Base-by-base conservation (phyloP, 257 asterid genomes). In the Solanum raphanifolium region DNA sequence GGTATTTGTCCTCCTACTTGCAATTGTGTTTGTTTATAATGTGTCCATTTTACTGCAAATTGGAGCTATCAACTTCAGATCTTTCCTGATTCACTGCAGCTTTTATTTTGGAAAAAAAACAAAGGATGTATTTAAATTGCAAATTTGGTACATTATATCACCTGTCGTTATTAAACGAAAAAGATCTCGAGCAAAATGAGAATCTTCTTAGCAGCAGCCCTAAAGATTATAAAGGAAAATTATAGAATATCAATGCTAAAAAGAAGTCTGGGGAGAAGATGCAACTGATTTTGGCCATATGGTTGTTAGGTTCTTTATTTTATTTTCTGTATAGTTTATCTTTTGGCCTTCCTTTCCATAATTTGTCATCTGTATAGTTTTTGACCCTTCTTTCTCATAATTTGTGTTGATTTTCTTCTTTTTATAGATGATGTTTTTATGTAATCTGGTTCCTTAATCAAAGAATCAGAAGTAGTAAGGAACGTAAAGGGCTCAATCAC, bases 1-100 rank as follows among this genome's bases (percentile, higher is more conserved):
- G 99, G 99, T 96, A 88, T 52, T 62, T 92, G 74, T 78, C 72
- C 81, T 88, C 72, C 58, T 74, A 86, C 75, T 18, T 65, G 78
- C n/a, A 60, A 31, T 83, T 83, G 83, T 41, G 60, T n/a, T 75
- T 66, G 36, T 43, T 66, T 83, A 38, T 74, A 13, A 23, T 74
- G 23, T 48, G 18, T 75, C 32, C 18, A 39, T 84, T 41, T 20
- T 48, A 48, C 65, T 13, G 48, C 73, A 39, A 27, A 34, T 76
- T 9, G 7, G 60, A 76, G 60, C 83, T 76, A 39, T 76, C 13
- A 39, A 38, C 60, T 76, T 76, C 34, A 76, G 13, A n/a, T n/a
- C 43, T n/a, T 76, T 38, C 60, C 83, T 11, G 83, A 76, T 76
- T 76, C 23, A 76, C 83, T n/a, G 34, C 58, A 39, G 32, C 32